Percentiles rank a stretch among this genome's conserved stretches.
These are phyloP conservation scores for Cutaneotrichosporon dermatis DNA, from an alignment of 1,284 basidiomycete genomes.

Conservation along the genomic window DNA sequence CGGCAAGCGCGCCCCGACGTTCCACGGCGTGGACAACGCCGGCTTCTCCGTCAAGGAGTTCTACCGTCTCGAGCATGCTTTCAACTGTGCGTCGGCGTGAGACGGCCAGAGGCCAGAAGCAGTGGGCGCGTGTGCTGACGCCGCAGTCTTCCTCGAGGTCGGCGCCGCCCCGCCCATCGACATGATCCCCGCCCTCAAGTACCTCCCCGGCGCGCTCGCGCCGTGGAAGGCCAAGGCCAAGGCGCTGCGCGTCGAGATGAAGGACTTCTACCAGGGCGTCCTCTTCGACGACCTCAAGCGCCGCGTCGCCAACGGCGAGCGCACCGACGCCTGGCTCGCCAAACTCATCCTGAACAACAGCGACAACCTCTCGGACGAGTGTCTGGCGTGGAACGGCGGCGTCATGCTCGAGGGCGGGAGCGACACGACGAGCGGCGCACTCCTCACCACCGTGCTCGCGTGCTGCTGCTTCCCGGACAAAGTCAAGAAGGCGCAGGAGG, in stretches of 20 bases:
- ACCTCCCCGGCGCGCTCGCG: constrained; percentile 9
- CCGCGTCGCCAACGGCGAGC: constrained; percentile 3
- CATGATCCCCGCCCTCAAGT: constrained; percentile 10
- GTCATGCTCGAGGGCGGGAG: constrained; percentile 14
- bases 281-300: constrained; percentile 7
- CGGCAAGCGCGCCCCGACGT: constrained; percentile 13
- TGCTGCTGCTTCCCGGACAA: constrained; percentile 10
- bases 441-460: constrained; percentile 7
- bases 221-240: constrained; percentile 10
- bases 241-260: constrained; percentile 7
- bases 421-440: constrained; percentile 7
- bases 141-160: constrained; percentile 11
- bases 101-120: too few relatives aligned
- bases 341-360: constrained; percentile 2
- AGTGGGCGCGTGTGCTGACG: too few relatives aligned
- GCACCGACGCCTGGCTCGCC: constrained; percentile 9
- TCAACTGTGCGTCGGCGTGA: constrained; percentile 6
- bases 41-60: constrained; percentile 14
- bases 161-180: constrained; percentile 10
- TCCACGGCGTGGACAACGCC: not conserved
- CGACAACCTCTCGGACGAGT: constrained; percentile 8
- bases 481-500: constrained; percentile 3
- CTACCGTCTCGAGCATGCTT: constrained; percentile 11
- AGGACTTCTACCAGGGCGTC: constrained; percentile 4
- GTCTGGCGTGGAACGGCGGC: constrained; percentile 10